A percentile compares a stretch with the other conserved stretches of the same genome.
phyloP scores from a whole-genome alignment of 805 yeast species.

The Teunomyces aglyptinius region DNA sequence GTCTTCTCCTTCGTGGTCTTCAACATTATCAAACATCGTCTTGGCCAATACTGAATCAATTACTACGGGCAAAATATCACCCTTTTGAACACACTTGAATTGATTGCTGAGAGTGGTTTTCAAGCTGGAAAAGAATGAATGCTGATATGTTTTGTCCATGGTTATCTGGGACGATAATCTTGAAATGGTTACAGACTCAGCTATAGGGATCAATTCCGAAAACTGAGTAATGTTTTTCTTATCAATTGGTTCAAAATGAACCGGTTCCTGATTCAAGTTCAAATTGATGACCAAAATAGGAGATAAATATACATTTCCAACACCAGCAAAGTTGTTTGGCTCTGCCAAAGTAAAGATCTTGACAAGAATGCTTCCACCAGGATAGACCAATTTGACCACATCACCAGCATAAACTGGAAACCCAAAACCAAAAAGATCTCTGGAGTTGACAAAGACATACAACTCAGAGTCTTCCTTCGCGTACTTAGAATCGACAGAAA shows the following conservation, averaged over 20 bases:
- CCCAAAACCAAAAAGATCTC: conserved; percentile 47
- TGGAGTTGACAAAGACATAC: conserved; percentile 42
- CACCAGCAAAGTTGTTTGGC: conserved; percentile 41
- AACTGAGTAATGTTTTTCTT: conserved; percentile 15
- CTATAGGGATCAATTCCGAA: conserved; percentile 42
- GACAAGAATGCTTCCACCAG: conserved; percentile 24
- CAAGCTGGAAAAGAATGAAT: conserved; percentile 57
- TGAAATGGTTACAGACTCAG: conserved; percentile 62
- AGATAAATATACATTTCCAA: conserved; percentile 51
- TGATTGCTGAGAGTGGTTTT: conserved; percentile 58
- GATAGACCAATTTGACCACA: conserved; percentile 37
- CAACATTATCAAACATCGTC: conserved; percentile 43
- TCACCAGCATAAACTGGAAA: conserved; percentile 73
- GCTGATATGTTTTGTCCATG: conserved; percentile 61
- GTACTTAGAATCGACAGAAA: conserved; percentile 21
- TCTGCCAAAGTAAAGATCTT: conserved; percentile 60
- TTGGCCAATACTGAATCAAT: conserved; percentile 68
- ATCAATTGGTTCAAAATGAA: conserved; percentile 19
- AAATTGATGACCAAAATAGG: conserved; percentile 59
- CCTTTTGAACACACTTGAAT: conserved; percentile 57
- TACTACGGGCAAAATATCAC: conserved; percentile 73
- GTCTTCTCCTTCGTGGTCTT: conserved; percentile 25
- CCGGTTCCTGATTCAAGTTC: conserved; percentile 27
- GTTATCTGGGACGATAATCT: conserved; percentile 70
- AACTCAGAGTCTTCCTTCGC: conserved; percentile 37